Conservation (phyloP, 495 filamentous ascomycete genomes). For the Lindgomyces ingoldianus region DNA sequence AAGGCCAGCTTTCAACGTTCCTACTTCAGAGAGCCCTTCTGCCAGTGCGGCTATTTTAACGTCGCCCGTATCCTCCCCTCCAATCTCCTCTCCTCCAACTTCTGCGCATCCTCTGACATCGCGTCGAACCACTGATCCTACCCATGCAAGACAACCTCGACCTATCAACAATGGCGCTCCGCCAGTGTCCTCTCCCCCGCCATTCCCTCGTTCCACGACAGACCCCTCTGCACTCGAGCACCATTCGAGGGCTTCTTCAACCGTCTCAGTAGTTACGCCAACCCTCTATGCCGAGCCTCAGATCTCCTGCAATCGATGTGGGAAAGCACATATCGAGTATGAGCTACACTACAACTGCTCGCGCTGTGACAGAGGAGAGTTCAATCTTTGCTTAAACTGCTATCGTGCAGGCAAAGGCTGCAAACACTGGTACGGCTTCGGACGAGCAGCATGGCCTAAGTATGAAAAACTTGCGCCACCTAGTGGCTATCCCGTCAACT, state of each 20-base stretch:
- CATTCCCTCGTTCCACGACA: slow-evolving; percentile 23
- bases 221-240: slow-evolving; percentile 13
- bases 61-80: slow-evolving; percentile 9
- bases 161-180: slow-evolving; percentile 22
- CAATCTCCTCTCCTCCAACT: neutral
- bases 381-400: slow-evolving; percentile 76
- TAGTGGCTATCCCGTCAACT: slow-evolving; percentile 47
- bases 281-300: slow-evolving; percentile 66
- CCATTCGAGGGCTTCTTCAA: slow-evolving; percentile 39
- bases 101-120: slow-evolving; percentile 6
- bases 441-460: slow-evolving; percentile 59
- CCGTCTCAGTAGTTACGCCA: slow-evolving; percentile 39
- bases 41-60: slow-evolving; percentile 12
- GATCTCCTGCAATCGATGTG: slow-evolving; percentile 70
- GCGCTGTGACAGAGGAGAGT: slow-evolving; percentile 66
- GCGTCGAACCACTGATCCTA: slow-evolving; percentile 35
- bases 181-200: slow-evolving; percentile 6
- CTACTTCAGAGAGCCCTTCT: slow-evolving; percentile 25
- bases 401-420: slow-evolving; percentile 75
- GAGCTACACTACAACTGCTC: slow-evolving; percentile 77
- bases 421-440: slow-evolving; percentile 77
- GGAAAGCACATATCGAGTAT: slow-evolving; percentile 69
- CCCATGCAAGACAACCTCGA: slow-evolving; percentile 14
- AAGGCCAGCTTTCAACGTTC: slow-evolving; percentile 29
- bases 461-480: slow-evolving; percentile 53